phyloP scores from a whole-genome alignment of 2,329 filamentous ascomycete genomes.

The Incumbomyces delicatus region DNA sequence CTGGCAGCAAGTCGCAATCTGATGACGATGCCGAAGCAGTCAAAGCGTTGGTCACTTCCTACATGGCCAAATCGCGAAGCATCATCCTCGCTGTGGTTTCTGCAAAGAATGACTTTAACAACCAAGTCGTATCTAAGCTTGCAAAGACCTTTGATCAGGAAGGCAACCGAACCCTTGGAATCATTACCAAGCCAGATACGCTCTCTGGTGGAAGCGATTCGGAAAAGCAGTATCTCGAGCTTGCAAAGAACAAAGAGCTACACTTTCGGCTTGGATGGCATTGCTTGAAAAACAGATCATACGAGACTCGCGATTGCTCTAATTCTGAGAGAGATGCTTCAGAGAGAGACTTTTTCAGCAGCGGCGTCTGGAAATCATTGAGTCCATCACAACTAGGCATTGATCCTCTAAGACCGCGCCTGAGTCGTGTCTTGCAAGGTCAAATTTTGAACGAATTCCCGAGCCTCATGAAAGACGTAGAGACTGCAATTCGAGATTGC shows the following conservation, averaged over 20 bases:
- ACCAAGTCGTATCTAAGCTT: constrained; percentile 32
- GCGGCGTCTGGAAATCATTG: constrained; percentile 22
- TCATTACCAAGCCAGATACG: constrained; percentile 41
- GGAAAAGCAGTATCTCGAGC: constrained; percentile 27
- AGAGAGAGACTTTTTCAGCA: constrained; percentile 28
- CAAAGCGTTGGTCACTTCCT: constrained; percentile 34
- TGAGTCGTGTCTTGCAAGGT: constrained; percentile 26
- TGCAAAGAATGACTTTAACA: constrained; percentile 33
- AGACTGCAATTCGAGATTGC: constrained; percentile 27
- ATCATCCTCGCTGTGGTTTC: constrained; percentile 40
- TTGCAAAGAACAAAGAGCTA: constrained; percentile 32
- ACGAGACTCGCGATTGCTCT: constrained; percentile 24
- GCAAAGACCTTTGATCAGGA: constrained; percentile 28
- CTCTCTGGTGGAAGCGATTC: constrained; percentile 27
- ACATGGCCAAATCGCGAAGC: constrained; percentile 34
- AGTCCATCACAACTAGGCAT: constrained; percentile 24
- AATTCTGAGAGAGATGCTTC: constrained; percentile 22
- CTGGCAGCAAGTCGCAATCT: constrained; percentile 21
- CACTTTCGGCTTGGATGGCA: constrained; percentile 39
- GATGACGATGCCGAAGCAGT: constrained; percentile 42
- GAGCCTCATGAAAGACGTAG: constrained; percentile 28
- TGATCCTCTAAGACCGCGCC: constrained; percentile 22
- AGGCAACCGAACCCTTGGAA: constrained; percentile 32
- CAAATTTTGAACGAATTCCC: constrained; percentile 29
- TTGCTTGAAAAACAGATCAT: constrained; percentile 36